Percentiles rank a stretch among this genome's conserved stretches.
Conservation (phyloP, 1,139 yeast species). For the Nakaseomyces bracarensis region DNA sequence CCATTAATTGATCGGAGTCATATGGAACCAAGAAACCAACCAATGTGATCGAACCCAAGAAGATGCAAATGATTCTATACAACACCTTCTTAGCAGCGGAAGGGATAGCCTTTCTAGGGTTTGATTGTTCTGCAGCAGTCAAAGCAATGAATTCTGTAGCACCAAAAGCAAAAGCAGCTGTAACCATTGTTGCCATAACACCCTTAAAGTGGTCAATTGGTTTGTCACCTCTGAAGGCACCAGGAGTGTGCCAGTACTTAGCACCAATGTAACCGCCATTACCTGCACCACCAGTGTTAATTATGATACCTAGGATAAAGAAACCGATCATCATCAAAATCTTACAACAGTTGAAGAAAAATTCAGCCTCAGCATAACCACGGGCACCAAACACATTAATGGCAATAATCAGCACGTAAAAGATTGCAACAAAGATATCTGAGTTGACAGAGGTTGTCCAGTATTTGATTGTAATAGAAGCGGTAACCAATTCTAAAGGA, state of each 20-base stretch:
- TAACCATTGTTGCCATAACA: conserved; percentile 70
- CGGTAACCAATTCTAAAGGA: conserved; percentile 71
- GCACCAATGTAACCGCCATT: conserved; percentile 55
- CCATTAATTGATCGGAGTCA: conserved; percentile 41
- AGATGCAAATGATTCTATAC: conserved; percentile 62
- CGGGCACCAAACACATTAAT: conserved; percentile 63
- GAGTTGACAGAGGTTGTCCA: conserved; percentile 44
- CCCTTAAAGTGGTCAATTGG: conserved; percentile 52
- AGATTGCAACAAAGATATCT: conserved; percentile 61
- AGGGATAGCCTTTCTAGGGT: conserved; percentile 69
- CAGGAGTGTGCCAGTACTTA: conserved; percentile 53
- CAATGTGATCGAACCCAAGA: conserved; percentile 51
- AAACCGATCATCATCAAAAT: conserved; percentile 57
- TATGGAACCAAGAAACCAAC: conserved; percentile 66
- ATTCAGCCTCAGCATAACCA: conserved; percentile 72
- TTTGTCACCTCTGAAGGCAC: conserved; percentile 39
- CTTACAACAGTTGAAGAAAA: conserved; percentile 50
- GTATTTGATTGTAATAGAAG: conserved; percentile 57
- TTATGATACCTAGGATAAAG: conserved; percentile 52
- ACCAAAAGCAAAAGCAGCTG: conserved; percentile 82
- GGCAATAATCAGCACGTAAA: conserved; percentile 47
- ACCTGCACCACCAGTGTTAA: conserved; percentile 63
- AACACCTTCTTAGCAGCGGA: conserved; percentile 67
- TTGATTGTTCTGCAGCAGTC: conserved; percentile 82
- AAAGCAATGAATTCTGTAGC: conserved; percentile 79